Evolutionary conservation across 1,139 yeast genomes (phyloP), one percentile per base, ranked within the genome.

Genomic region (Hyphopichia buzzinii): DNA sequence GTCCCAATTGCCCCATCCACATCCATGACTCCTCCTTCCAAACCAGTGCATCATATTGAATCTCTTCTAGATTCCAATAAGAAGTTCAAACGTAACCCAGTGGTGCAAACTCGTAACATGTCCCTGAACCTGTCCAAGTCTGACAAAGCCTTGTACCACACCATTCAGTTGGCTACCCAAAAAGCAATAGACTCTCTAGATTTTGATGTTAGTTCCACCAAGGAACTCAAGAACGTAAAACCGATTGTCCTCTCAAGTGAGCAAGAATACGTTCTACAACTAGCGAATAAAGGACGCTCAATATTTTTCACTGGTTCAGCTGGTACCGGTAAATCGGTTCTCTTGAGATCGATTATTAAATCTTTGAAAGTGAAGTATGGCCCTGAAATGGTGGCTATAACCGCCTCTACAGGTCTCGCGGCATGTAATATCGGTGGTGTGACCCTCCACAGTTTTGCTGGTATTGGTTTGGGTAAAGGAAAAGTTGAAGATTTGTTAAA

Each of bases 261-360:
- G 42, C 77, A 72, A 46, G 68, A 68, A 40, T 53, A 57, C 38
- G 65, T 71, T 17, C 51, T 69, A 8, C 53, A 60, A 17, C 54
- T 65, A 36, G 74, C 64, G 0, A 35, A 57, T 17, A 43, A 41
- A n/a, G 73, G 87, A 0, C 62, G 67, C 15, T 84, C 82, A 29
- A 58, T 88, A 1, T 89, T 89, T 54, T 89, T 85, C 52, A 89
- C 97, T 0, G 97, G 97, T 28, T 86, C 96, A 28, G 97, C 97
- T 0, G 97, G 97, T 51, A 89, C 97, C 1, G 97, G 97, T 51
- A 89, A 89, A 55, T 87, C 96, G 1, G 81, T 89, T 4, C 66
- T 86, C 14, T 64, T 94, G 34, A 72, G 83, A 40, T 75, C 83
- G 19, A 72, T 92, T 29, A 90, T 92, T 37, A 74, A 77, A 43